Base-by-base conservation (phyloP, 2,329 filamentous ascomycete genomes). In the Penicillium sp. region DNA sequence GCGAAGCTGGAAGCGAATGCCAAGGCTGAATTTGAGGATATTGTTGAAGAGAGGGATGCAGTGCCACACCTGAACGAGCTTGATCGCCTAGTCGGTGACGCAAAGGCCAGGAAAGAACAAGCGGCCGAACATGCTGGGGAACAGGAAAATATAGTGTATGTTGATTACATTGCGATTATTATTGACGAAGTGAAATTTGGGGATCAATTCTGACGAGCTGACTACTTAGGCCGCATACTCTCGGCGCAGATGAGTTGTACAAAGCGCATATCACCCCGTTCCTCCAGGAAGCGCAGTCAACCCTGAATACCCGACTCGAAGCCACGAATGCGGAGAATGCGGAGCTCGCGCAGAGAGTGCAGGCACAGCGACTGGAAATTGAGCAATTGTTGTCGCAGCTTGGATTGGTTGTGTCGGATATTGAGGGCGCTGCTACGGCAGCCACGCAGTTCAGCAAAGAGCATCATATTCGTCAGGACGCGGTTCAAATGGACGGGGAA, bases 21-120 rank as follows among this genome's bases (percentile, higher is more conserved):
- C 58, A 79, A 73, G 67, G 77, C 77, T 14, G 83, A 87, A 60
- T 87, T 87, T 67, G 83, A 86, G n/a, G 78, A 79, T 44, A 84
- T 87, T 52, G 62, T 87, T 56, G 69, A 68, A 29, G 81, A 86
- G 62, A 71, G 84, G 48, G 76, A 83, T 54, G 84, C 85, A 1
- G 76, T 87, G 5, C 69, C 75, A 55, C 78, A 81, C 21, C 71
- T 88, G 58, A 87, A 87, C 67, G 82, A 83, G 52, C 72, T 87
- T 59, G 85, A 88, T 65, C 73, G 78, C 36, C 73, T 86, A 58
- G 79, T 87, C 27, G 80, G 79, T 27, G 84, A 86, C 58, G 85
- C 84, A 10, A 81, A 78, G 63, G 68, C 71, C 59, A 75, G 83
- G 59, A 84, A 78, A 68, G 77, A 77, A 64, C 77, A 57, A 34